A percentile compares a stretch with the other conserved stretches of the same genome.
These are phyloP conservation scores for Coemansia sp. DNA, from an alignment of 192 early-diverging fungal species.

Conservation along the genomic window DNA sequence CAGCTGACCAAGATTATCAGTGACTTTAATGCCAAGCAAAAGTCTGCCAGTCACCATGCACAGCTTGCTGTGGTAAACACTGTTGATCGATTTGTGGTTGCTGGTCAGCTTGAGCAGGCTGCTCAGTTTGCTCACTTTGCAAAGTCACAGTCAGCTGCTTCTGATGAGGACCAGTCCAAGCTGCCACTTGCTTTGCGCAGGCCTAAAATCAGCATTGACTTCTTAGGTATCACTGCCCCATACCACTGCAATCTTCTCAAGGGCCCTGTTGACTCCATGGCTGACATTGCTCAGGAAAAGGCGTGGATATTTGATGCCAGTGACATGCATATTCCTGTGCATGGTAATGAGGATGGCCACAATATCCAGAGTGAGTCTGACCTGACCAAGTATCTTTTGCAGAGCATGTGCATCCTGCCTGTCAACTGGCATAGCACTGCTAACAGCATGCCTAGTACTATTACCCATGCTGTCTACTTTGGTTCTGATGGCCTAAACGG, in stretches of 20 bases:
- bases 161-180: conserved; percentile 57
- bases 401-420: conserved; percentile 60
- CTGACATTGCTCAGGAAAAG: conserved; percentile 16
- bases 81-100: conserved; percentile 20
- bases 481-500: conserved; percentile 82
- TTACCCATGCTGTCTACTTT: conserved; percentile 92
- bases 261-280: not conserved
- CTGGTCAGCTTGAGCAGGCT: conserved; percentile 9
- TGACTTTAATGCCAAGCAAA: conserved; percentile 16
- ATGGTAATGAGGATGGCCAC: conserved; percentile 75
- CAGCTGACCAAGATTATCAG: conserved; percentile 10
- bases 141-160: conserved; percentile 6
- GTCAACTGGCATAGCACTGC: conserved; percentile 62
- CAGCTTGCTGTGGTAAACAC: conserved; percentile 29
- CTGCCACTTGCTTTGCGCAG: conserved; percentile 77
- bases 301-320: conserved; percentile 17
- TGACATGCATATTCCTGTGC: conserved; percentile 59
- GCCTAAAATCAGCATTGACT: conserved; percentile 66
- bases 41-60: conserved; percentile 2
- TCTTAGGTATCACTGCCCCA: too few species aligned
- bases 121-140: conserved; percentile 12
- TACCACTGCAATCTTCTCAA: conserved; percentile 34
- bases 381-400: conserved; percentile 66
- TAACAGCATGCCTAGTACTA: too few species aligned
- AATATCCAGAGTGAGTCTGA: conserved; percentile 61